A percentile compares a stretch with the other conserved stretches of the same genome.
Evolutionary conservation across 768 basidiomycete species (phyloP).

Genomic region (Chlorophyllum brunneum): DNA sequence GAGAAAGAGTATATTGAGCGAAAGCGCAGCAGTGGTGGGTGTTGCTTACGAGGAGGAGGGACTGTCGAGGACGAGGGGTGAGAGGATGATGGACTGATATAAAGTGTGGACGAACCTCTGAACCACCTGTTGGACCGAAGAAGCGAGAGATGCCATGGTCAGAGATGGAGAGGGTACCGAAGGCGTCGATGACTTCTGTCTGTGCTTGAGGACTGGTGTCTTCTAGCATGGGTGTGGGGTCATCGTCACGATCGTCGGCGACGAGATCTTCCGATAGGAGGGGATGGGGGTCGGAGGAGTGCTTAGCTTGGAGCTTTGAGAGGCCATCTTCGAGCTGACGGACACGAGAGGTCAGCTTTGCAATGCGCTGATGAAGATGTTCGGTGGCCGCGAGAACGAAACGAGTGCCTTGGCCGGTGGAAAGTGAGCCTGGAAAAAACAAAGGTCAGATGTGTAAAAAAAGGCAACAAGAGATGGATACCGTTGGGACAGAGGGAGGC

Average conservation of each 20-base stretch:
- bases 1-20: conserved; percentile 13
- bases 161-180: conserved; percentile 58
- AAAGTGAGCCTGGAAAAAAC: conserved; percentile 51
- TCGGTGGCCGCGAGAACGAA: conserved; percentile 65
- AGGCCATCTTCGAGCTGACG: conserved; percentile 62
- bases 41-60: conserved; percentile 24
- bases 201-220: conserved; percentile 13
- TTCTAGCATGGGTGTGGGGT: conserved; percentile 23
- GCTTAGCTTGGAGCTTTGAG: conserved; percentile 41
- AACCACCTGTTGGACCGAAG: conserved; percentile 65
- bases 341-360: conserved; percentile 49
- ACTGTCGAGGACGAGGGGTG: conserved; percentile 15
- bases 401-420: conserved; percentile 76
- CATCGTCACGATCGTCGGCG: conserved; percentile 26
- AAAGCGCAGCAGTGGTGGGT: conserved; percentile 5
- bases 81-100: conserved; percentile 1
- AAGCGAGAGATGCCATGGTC: conserved; percentile 60
- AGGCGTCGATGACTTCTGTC: conserved; percentile 47
- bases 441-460: conserved; percentile 1
- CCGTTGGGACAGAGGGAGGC: conserved; percentile 71
- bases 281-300: conserved; percentile 54
- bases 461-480: conserved; percentile 21
- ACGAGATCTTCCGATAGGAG: conserved; percentile 53
- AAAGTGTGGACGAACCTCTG: conserved; percentile 46
- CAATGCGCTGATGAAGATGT: conserved; percentile 56